These are phyloP conservation scores for Solioccasus polychromus DNA, from an alignment of 768 basidiomycete species.

Conservation along the genomic window DNA sequence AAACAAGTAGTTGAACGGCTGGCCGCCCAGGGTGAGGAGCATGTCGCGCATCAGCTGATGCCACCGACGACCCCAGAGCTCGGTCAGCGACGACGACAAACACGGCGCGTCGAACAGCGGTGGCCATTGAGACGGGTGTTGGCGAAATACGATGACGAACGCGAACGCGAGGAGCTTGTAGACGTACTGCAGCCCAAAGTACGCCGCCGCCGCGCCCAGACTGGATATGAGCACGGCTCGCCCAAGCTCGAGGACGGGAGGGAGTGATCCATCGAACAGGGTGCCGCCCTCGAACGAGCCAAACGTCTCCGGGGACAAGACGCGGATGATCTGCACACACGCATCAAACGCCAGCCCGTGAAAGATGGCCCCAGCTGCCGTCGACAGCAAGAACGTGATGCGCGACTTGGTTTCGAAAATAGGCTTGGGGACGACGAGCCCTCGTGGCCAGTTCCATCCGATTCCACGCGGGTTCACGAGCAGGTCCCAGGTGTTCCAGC, in stretches of 20 bases:
- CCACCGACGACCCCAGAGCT: conserved; percentile 66
- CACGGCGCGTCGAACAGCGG: conserved; percentile 60
- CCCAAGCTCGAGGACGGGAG: conserved; percentile 29
- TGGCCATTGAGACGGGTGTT: conserved; percentile 56
- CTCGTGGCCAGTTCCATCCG: conserved; percentile 28
- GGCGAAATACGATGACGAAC: conserved; percentile 43
- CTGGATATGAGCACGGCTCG: conserved; percentile 44
- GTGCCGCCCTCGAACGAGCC: conserved; percentile 31
- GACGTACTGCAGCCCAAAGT: conserved; percentile 41
- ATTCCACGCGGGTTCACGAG: conserved; percentile 23
- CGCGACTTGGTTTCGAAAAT: conserved; percentile 8
- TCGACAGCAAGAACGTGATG: conserved; percentile 8
- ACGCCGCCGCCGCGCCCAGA: conserved; percentile 42
- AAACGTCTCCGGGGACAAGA: conserved; percentile 40
- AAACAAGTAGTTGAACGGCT: conserved; percentile 40
- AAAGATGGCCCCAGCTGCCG: not conserved
- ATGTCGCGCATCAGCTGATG: conserved; percentile 62
- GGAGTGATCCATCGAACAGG: conserved; percentile 34
- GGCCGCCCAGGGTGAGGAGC: conserved; percentile 50
- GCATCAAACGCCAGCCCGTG: conserved; percentile 17
- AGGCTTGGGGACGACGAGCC: conserved; percentile 15
- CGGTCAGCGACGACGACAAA: conserved; percentile 50
- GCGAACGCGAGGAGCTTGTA: conserved; percentile 44
- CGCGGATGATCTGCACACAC: conserved; percentile 11
- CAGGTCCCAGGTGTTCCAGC: conserved; percentile 30